Base-by-base conservation (phyloP, 1,284 basidiomycete genomes). In the Microbotryum intermedium region DNA sequence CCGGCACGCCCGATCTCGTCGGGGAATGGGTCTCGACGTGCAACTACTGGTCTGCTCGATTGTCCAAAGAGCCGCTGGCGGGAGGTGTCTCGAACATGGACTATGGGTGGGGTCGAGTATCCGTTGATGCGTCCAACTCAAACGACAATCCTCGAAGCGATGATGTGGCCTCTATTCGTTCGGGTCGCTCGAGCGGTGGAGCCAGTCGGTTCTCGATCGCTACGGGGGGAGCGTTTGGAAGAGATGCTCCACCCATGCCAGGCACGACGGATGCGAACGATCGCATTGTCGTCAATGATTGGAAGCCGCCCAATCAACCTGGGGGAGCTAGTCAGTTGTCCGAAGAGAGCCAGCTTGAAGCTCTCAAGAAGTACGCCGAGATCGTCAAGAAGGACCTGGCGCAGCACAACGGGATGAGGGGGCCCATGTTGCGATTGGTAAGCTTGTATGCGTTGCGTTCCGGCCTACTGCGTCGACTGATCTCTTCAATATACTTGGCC, bases 41-140 rank as follows among this genome's bases (percentile, higher is more conserved):
- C 81, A 98, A 97, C 77, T 97, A 97, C 74, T 97, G 93, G 92
- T 90, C 94, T 0, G 94, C 94, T 0, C 81, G 93, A 39, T 85
- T 84, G 65, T 91, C 88, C 74, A 91, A 93, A 69, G 91, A 95
- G 71, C 94, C 94, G 0, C 80, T 98, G 3, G 81, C 87, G 3
- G 94, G 93, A 4, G 94, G 93, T 30, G 91, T 97, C 2, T 92
- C 90, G 51, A 98, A 98, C 76, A 94, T 97, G 87, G 95, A 98
- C 74, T 97, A 98, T 72, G 94, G 94, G 11, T 98, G 94, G 94
- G 93, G 86, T 72, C 83, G 81, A 87, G 34, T 39, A 16, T 39
- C 34, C 13, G 70, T 78, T 18, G 34, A 39, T 39, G 18, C 34
- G 34, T 39, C 16, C 11, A 11, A 4, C 34, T 39, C 34, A 11